Conservation (phyloP, 495 filamentous ascomycete genomes). For the Penicillium chermesinum region DNA sequence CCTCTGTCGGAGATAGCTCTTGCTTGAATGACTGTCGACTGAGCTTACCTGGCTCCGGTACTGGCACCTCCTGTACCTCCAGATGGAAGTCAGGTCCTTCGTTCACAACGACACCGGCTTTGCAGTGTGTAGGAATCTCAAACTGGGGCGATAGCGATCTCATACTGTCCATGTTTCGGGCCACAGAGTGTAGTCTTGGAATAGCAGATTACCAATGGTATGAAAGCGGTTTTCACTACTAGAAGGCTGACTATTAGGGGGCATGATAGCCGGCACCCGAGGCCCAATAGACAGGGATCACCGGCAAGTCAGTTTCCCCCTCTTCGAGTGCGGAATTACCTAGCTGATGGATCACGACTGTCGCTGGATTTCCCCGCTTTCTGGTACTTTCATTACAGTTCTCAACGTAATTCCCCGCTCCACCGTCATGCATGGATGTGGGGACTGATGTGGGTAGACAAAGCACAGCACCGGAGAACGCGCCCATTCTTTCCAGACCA, state of each 20-base stretch:
- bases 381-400: neutral
- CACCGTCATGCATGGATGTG: neutral
- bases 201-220: no score
- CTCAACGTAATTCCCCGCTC: neutral
- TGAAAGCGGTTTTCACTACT: no score
- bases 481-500: no score
- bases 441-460: neutral
- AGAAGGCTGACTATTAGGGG: no score
- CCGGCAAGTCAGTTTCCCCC: neutral
- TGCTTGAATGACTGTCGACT: no score
- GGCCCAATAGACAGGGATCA: neutral
- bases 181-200: no score
- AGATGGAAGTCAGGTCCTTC: constrained; percentile 50
- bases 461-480: no score
- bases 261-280: neutral
- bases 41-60: constrained; percentile 47
- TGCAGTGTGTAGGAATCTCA: constrained; percentile 49
- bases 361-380: neutral
- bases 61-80: constrained; percentile 47
- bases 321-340: neutral
- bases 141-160: neutral
- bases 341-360: neutral
- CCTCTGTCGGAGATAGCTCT: no score
- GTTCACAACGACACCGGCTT: constrained; percentile 51
- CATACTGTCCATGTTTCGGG: no score